phyloP scores from a whole-genome alignment of 2,329 filamentous ascomycete species.

The Fusarium sp. region DNA sequence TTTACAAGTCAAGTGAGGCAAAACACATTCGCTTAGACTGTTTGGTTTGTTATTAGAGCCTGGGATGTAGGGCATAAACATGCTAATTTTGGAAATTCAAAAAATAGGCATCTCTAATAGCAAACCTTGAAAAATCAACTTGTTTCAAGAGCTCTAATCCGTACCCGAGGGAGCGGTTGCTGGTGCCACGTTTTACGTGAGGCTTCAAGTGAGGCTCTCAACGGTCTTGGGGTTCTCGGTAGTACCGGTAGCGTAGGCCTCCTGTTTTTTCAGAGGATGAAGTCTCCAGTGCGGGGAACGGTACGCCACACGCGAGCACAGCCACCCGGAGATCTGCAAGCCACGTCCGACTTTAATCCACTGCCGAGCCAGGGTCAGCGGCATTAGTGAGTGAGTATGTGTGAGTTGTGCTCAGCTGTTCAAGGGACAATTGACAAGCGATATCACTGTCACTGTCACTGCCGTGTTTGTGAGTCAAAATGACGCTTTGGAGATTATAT shows the following conservation, averaged over 20 bases:
- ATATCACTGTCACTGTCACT: slow-evolving; percentile 2
- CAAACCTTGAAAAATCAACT: slow-evolving; percentile 9
- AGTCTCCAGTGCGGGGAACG: slow-evolving; percentile 6
- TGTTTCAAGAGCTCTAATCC: slow-evolving; percentile 10
- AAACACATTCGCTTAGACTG: not conserved
- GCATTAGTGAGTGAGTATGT: slow-evolving; percentile 39
- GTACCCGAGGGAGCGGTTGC: slow-evolving; percentile 33
- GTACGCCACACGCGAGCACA: slow-evolving; percentile 37
- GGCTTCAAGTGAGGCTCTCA: slow-evolving; percentile 34
- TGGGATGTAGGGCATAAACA: not conserved
- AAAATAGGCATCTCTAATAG: not conserved
- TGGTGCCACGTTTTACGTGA: slow-evolving; percentile 42
- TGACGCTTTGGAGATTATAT: slow-evolving; percentile 1
- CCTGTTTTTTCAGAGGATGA: slow-evolving; percentile 9
- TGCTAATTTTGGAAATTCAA: slow-evolving; percentile 14
- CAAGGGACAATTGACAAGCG: slow-evolving; percentile 36
- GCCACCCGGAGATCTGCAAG: slow-evolving; percentile 40
- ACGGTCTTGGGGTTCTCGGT: slow-evolving; percentile 23
- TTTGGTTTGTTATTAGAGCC: not conserved
- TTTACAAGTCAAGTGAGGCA: slow-evolving; percentile 8
- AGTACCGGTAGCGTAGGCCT: slow-evolving; percentile 37
- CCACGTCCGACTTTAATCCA: slow-evolving; percentile 28
- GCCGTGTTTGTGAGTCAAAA: slow-evolving; percentile 3
- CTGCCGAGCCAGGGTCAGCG: slow-evolving; percentile 29
- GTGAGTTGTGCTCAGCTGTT: slow-evolving; percentile 42